A percentile compares a stretch with the other conserved stretches of the same genome.
These are phyloP conservation scores for Elaeis guineensis DNA, from an alignment of 176 grass and related monocot genomes.

Conservation along the genomic window DNA sequence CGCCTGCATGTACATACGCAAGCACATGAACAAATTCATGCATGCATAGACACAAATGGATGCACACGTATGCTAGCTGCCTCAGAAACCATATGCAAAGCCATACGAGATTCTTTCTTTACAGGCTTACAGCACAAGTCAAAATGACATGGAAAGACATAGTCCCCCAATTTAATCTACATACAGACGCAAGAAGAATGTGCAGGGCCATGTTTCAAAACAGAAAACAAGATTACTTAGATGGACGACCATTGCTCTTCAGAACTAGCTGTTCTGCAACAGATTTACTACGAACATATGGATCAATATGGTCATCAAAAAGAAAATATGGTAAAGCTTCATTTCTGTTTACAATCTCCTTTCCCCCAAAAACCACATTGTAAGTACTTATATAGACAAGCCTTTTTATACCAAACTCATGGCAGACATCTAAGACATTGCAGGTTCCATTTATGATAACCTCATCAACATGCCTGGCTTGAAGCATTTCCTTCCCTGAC, in stretches of 20 bases:
- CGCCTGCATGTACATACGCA: too few species aligned
- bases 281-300: slow-evolving; percentile 82
- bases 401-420: slow-evolving; percentile 49
- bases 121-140: too few species aligned
- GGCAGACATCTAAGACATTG: slow-evolving; percentile 64
- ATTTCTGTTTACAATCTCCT: slow-evolving; percentile 59
- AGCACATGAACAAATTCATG: too few species aligned
- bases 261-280: slow-evolving; percentile 82
- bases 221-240: slow-evolving; percentile 30
- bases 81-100: too few species aligned
- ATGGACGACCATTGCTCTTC: slow-evolving; percentile 58
- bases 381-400: slow-evolving; percentile 86
- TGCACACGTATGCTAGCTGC: too few species aligned
- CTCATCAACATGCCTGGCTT: slow-evolving; percentile 39
- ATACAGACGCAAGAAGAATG: background rate
- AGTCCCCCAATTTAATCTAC: too few species aligned
- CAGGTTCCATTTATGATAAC: slow-evolving; percentile 89
- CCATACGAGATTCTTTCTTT: too few species aligned
- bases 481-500: slow-evolving; percentile 94
- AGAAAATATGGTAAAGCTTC: slow-evolving; percentile 78
- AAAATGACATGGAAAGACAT: too few species aligned
- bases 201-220: background rate
- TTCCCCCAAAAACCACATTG: slow-evolving; percentile 81
- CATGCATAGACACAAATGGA: too few species aligned
- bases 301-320: slow-evolving; percentile 69